These are phyloP conservation scores for Candida maesae DNA, from an alignment of 805 yeast species.

Conservation along the genomic window DNA sequence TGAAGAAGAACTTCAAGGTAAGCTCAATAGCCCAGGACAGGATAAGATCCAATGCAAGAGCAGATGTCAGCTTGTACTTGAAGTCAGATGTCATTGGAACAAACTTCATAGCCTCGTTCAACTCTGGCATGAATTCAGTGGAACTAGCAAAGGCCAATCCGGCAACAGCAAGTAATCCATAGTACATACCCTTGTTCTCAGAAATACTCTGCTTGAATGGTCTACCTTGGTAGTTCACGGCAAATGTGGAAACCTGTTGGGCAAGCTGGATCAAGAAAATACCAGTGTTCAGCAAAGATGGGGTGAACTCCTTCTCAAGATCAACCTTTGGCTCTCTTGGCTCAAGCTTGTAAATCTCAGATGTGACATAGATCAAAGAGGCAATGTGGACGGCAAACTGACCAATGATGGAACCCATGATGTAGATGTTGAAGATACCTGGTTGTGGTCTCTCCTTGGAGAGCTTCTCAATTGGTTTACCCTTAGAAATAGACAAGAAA, in stretches of 20 bases:
- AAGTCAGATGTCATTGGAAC: slow-evolving; percentile 78
- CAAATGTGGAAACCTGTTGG: slow-evolving; percentile 96
- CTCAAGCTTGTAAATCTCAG: slow-evolving; percentile 79
- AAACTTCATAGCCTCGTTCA: slow-evolving; percentile 87
- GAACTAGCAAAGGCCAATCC: slow-evolving; percentile 86
- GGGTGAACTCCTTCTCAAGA: slow-evolving; percentile 81
- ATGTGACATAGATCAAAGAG: slow-evolving; percentile 77
- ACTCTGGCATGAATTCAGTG: slow-evolving; percentile 91
- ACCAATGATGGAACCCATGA: slow-evolving; percentile 96
- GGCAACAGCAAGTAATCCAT: slow-evolving; percentile 89
- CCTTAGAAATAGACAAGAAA: slow-evolving; percentile 92
- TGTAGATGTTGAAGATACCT: slow-evolving; percentile 91
- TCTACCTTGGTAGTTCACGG: slow-evolving; percentile 94
- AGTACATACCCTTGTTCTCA: slow-evolving; percentile 95
- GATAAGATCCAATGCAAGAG: slow-evolving; percentile 72
- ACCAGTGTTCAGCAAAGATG: slow-evolving; percentile 92
- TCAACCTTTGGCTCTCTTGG: slow-evolving; percentile 92
- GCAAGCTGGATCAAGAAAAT: slow-evolving; percentile 91
- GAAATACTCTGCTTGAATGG: slow-evolving; percentile 91
- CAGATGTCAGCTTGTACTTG: slow-evolving; percentile 70
- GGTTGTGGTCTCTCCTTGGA: slow-evolving; percentile 96
- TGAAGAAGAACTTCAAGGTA: slow-evolving; percentile 76
- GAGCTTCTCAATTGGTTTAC: slow-evolving; percentile 82
- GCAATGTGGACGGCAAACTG: slow-evolving; percentile 92
- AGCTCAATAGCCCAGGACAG: slow-evolving; percentile 76